Conservation (phyloP, 148 eudicot genomes). For the Chenopodium formosanum region DNA sequence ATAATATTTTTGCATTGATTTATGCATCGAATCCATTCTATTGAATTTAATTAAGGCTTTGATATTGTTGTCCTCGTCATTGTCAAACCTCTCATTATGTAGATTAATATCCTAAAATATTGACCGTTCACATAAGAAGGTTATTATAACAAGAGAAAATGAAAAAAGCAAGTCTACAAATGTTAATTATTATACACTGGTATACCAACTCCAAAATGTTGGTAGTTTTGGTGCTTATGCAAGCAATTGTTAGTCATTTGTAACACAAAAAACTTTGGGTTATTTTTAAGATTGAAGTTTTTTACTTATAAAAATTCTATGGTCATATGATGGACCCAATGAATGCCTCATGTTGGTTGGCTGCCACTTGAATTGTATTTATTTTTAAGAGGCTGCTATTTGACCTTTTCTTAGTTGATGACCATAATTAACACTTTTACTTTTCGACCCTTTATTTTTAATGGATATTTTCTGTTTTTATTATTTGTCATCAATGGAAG, state of each 20-base stretch:
- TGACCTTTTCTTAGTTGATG: not conserved
- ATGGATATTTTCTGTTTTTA: not conserved
- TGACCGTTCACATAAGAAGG: not conserved
- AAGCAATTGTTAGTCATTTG: constrained; percentile 4
- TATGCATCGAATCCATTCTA: too few relatives aligned
- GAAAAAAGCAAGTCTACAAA: not conserved
- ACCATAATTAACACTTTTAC: not conserved
- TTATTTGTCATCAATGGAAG: not conserved
- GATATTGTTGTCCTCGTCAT: not conserved
- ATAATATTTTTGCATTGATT: too few relatives aligned
- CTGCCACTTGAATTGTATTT: not conserved
- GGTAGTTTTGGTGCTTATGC: not conserved
- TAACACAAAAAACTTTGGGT: not conserved
- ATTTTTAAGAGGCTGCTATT: not conserved
- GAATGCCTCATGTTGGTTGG: not conserved
- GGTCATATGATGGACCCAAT: not conserved
- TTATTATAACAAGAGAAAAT: not conserved
- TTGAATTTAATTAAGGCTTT: too few relatives aligned
- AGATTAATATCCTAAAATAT: not conserved
- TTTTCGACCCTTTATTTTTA: not conserved
- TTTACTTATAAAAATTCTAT: not conserved
- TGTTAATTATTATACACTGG: not conserved
- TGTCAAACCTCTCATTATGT: too few relatives aligned
- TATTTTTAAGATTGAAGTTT: not conserved
- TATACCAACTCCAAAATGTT: not conserved